Base-by-base conservation (phyloP, 2,329 filamentous ascomycete species). In the Periglandula ipomoeae region DNA sequence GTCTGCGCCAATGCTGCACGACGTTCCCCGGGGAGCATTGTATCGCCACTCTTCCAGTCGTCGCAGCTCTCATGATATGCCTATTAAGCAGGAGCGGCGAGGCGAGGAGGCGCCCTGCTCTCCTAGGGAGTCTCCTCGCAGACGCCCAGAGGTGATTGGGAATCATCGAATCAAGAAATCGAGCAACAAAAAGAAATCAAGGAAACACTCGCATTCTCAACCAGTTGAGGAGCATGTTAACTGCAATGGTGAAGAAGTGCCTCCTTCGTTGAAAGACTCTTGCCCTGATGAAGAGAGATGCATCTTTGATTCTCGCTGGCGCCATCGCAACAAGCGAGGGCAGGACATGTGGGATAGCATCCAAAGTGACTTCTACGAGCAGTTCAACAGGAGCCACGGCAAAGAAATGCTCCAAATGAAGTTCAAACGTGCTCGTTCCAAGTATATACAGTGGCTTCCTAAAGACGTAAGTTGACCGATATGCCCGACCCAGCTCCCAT, bases 261-360 rank as follows among this genome's bases (percentile, higher is more conserved):
- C 65, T 1, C 66, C 70, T 20, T 62, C 56, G 2, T 64, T 79
- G 39, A 72, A 71, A 48, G 60, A 64, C 20, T 66, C 66, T 17
- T 73, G 73, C 23, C 71, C 72, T 1, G 66, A 70, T 2, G 70
- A 76, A 30, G 71, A 76, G 51, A 66, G 65, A 20, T 74, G 63
- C 46, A 68, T 81, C 27, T 72, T 78, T 44, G 64, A 73, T 23
- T 67, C 74, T n/a, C 67, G 75, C 11, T 70, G 69, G 58, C 58
- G 69, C 22, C 68, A 71, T 54, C 62, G 69, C 15, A 56, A 69
- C 19, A 66, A 70, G 46, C 76, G 75, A 55, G 76, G 77, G 15
- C 75, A 76, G 53, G 74, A 76, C 30, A 80, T 80, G 75, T 81
- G 77, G 77, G 70, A 76, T 22, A 65, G 68, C 35, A 78, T 81